These are phyloP conservation scores for Suillus lakei DNA, from an alignment of 768 basidiomycete species.

Conservation along the genomic window DNA sequence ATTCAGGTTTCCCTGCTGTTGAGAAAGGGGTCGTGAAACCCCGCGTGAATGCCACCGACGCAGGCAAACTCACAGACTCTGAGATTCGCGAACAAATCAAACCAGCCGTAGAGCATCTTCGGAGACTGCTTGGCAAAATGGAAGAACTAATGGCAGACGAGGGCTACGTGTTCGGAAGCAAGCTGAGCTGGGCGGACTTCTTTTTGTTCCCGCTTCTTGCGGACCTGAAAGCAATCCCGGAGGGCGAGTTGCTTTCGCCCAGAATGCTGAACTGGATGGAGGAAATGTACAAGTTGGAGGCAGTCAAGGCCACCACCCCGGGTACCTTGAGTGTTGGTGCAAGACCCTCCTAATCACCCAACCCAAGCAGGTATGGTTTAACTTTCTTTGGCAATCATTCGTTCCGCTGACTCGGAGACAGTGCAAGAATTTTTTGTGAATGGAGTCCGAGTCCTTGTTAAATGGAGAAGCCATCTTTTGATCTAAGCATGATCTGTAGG, in stretches of 20 bases:
- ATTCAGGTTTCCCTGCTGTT: constrained; percentile 32
- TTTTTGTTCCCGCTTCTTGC: constrained; percentile 38
- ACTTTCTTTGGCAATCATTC: neutral
- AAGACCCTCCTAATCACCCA: constrained; percentile 23
- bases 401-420: neutral
- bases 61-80: constrained; percentile 23
- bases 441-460: neutral
- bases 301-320: constrained; percentile 25
- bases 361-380: constrained; percentile 1
- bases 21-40: constrained; percentile 38
- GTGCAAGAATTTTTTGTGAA: neutral
- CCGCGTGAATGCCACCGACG: constrained; percentile 32
- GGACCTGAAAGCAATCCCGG: constrained; percentile 32
- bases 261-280: constrained; percentile 30
- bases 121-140: constrained; percentile 17
- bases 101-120: constrained; percentile 22
- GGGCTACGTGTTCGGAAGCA: constrained; percentile 34
- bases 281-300: constrained; percentile 28
- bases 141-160: constrained; percentile 30
- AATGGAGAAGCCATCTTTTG: neutral
- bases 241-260: constrained; percentile 27
- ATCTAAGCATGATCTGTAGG: neutral
- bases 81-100: constrained; percentile 26
- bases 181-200: constrained; percentile 37
- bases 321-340: constrained; percentile 33